Evolutionary conservation across 108 stramenopile species (phyloP).

Genomic region (Hondaea fermentalgiana): DNA sequence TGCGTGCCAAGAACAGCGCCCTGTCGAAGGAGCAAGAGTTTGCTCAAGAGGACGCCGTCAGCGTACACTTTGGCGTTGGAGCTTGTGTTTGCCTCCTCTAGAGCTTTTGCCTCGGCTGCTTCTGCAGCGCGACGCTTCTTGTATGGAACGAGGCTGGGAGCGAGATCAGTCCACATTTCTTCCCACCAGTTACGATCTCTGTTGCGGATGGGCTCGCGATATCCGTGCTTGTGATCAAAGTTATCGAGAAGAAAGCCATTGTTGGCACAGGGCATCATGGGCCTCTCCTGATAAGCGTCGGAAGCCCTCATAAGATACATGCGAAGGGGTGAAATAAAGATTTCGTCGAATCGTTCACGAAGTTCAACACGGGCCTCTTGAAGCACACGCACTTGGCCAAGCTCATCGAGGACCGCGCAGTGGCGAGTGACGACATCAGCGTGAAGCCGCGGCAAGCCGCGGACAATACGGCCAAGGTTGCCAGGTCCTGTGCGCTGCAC

Average conservation of each 20-base stretch:
- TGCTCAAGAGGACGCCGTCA: neutral
- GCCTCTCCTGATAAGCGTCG: neutral
- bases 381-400: neutral
- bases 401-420: neutral
- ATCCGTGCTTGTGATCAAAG: constrained; percentile 11
- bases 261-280: constrained; percentile 9
- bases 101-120: neutral
- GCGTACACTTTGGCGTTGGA: neutral
- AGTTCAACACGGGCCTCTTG: neutral
- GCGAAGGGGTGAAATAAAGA: neutral
- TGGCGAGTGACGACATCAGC: neutral
- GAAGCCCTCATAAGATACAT: neutral
- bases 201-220: neutral
- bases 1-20: neutral
- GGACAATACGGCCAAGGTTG: neutral
- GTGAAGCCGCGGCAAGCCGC: neutral
- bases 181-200: neutral
- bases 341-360: neutral
- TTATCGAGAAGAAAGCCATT: neutral
- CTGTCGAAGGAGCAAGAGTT: neutral
- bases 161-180: neutral
- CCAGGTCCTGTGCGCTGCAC: neutral
- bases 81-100: neutral
- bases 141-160: neutral
- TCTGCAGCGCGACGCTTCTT: neutral